Conservation (phyloP, 2,329 filamentous ascomycete genomes). For the Herpomyces periplanetae region DNA sequence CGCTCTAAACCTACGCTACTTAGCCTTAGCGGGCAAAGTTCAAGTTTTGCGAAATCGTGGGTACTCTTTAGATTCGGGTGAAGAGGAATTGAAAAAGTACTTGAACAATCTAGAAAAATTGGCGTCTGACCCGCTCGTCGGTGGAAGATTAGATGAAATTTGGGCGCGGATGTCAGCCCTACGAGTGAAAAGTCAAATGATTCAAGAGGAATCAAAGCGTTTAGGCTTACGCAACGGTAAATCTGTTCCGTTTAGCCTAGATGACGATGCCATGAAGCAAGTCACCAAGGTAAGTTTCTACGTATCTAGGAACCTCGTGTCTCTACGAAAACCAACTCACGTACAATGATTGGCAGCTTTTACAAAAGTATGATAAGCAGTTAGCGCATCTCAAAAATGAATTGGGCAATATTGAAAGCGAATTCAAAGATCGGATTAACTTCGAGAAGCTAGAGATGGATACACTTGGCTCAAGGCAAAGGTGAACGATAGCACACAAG, state of each 20-base stretch:
- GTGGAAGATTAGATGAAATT: slow-evolving; percentile 39
- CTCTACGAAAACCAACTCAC: slow-evolving; percentile 33
- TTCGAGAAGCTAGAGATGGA: too few relatives aligned
- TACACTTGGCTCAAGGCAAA: too few relatives aligned
- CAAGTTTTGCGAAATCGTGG: slow-evolving; percentile 44
- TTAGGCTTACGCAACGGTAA: too few relatives aligned
- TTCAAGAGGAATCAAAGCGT: slow-evolving; percentile 34
- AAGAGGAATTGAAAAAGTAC: slow-evolving; percentile 36
- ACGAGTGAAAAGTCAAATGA: slow-evolving; percentile 25
- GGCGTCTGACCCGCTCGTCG: slow-evolving; percentile 31
- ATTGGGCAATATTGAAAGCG: slow-evolving; percentile 16
- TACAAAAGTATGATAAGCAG: slow-evolving; percentile 12
- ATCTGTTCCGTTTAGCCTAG: too few relatives aligned
- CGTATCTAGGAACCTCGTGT: slow-evolving; percentile 2
- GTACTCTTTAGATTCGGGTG: slow-evolving; percentile 36
- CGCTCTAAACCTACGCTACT: slow-evolving; percentile 26
- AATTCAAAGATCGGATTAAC: slow-evolving; percentile 18
- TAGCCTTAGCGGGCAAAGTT: slow-evolving; percentile 34
- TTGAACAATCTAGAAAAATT: slow-evolving; percentile 24
- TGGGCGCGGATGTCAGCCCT: slow-evolving; percentile 45
- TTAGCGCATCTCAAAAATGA: slow-evolving; percentile 26
- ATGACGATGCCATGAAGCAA: slow-evolving; percentile 26
- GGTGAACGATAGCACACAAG: too few relatives aligned
- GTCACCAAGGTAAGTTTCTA: slow-evolving; percentile 23
- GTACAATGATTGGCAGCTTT: slow-evolving; percentile 8